A percentile compares a stretch with the other conserved stretches of the same genome.
Evolutionary conservation across 2,329 filamentous ascomycete species (phyloP).

Genomic region (Sclerotinia glacialis): DNA sequence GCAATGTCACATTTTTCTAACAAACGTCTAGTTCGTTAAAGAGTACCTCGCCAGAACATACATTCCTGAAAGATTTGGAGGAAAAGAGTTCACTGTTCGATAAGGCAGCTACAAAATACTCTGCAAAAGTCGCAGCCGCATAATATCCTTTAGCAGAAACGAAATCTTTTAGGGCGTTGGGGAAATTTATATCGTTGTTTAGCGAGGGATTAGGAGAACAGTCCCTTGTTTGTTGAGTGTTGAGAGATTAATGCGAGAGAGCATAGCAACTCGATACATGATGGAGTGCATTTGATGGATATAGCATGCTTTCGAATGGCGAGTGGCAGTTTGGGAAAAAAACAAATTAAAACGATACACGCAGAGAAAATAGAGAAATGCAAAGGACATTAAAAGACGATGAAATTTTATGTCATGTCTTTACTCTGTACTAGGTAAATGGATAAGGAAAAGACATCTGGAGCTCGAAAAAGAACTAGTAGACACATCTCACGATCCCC

Average conservation of each 20-base stretch:
- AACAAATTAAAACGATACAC: neutral
- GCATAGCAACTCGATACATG: neutral
- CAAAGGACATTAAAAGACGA: neutral
- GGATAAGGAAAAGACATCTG: no score
- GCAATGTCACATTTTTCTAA: conserved; percentile 18
- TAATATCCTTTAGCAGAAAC: conserved; percentile 24
- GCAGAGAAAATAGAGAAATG: neutral
- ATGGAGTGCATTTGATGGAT: neutral
- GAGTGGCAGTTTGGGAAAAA: neutral
- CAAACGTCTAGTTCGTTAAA: conserved; percentile 49
- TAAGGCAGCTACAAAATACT: conserved; percentile 81
- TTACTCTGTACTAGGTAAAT: no score
- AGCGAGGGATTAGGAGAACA: conserved; percentile 1
- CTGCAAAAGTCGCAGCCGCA: conserved; percentile 62
- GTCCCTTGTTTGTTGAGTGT: neutral
- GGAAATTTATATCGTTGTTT: conserved; percentile 3
- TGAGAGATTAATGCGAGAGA: neutral
- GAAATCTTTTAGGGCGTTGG: conserved; percentile 11
- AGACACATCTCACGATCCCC: no score
- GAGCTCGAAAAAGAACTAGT: no score
- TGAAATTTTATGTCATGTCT: neutral
- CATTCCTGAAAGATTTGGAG: conserved; percentile 68
- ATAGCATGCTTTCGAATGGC: neutral
- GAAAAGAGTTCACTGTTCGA: conserved; percentile 90
- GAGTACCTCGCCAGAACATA: conserved; percentile 63